Percentiles rank a stretch among this genome's conserved stretches.
Conservation (phyloP, 768 basidiomycete species). For the Nevesoporus exiguus region DNA sequence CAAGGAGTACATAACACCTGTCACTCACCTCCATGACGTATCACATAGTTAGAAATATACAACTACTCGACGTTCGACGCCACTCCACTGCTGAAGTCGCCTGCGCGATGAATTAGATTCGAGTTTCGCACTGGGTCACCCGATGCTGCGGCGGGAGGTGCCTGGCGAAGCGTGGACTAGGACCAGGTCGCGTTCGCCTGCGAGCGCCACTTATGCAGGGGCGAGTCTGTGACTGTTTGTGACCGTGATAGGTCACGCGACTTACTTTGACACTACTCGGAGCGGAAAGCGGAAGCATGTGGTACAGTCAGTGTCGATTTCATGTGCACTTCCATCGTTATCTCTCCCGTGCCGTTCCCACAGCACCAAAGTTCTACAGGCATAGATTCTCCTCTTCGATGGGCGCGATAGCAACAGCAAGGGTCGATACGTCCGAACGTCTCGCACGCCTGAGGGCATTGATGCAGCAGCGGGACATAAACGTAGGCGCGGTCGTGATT, state of each 20-base stretch:
- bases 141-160: no score
- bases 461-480: constrained; percentile 54
- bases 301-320: constrained; percentile 18
- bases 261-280: background rate
- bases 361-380: background rate
- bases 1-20: no score
- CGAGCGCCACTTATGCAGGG: no score
- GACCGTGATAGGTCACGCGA: constrained; percentile 8
- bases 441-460: constrained; percentile 63
- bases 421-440: constrained; percentile 60
- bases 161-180: no score
- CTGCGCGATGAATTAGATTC: no score
- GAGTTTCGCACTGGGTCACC: no score
- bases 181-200: no score
- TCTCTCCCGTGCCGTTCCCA: constrained; percentile 17
- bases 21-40: no score
- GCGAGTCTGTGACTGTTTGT: background rate
- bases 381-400: constrained; percentile 27
- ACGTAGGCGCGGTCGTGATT: constrained; percentile 74
- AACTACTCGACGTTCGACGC: no score
- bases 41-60: no score
- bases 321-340: constrained; percentile 18
- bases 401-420: constrained; percentile 37
- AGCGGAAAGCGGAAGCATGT: constrained; percentile 28
- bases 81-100: no score